Percentiles rank a stretch among this genome's conserved stretches.
These are phyloP conservation scores for Epichloe uncinata DNA, from an alignment of 2,329 filamentous ascomycete species.

Conservation along the genomic window DNA sequence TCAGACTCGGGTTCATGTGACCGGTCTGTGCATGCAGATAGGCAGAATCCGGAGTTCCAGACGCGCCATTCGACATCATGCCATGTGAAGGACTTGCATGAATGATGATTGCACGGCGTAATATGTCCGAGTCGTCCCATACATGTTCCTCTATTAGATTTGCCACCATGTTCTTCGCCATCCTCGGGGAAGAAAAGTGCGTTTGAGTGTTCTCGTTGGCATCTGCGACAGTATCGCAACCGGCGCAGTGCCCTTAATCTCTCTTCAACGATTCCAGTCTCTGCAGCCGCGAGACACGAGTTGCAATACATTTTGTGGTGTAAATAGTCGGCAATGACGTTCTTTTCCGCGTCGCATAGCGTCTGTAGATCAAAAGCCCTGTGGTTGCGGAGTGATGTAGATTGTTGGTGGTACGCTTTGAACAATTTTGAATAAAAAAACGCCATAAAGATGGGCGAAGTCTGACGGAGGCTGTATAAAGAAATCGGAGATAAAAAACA, in stretches of 20 bases:
- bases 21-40: neutral
- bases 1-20: neutral
- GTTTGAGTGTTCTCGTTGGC: neutral
- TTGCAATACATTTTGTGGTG: neutral
- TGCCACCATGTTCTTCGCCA: neutral
- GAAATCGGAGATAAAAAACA: neutral
- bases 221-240: neutral
- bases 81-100: neutral
- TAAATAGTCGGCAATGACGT: neutral
- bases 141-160: neutral
- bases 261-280: neutral
- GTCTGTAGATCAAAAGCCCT: neutral
- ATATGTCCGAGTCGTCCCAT: constrained; percentile 1
- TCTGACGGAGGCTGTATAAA: neutral
- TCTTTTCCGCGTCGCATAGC: neutral
- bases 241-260: neutral
- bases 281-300: neutral
- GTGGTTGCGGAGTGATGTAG: neutral
- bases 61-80: neutral
- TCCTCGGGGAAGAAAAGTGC: constrained; percentile 1
- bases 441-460: neutral
- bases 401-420: neutral
- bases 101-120: neutral
- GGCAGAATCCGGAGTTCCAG: fast-evolving
- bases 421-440: neutral